Evolutionary conservation across 2,329 filamentous ascomycete genomes (phyloP).

Genomic region (Pseudogymnoascus sp.): DNA sequence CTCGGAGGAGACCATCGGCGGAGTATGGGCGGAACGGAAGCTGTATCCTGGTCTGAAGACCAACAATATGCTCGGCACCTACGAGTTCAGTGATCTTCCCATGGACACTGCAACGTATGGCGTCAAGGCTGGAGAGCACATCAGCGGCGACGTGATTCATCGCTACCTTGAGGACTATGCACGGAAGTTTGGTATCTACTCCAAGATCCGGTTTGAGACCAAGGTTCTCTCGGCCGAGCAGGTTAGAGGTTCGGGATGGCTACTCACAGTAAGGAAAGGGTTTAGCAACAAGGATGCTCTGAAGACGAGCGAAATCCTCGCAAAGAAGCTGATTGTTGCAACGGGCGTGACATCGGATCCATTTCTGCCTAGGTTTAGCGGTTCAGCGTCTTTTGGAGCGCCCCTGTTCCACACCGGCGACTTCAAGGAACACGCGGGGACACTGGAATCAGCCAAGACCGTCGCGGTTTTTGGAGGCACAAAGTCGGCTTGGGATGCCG

Average conservation of each 20-base stretch:
- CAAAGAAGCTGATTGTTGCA: slow-evolving; percentile 46
- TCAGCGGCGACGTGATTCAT: slow-evolving; percentile 49
- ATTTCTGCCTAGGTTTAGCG: slow-evolving; percentile 40
- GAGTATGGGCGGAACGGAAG: slow-evolving; percentile 61
- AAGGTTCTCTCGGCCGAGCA: slow-evolving; percentile 42
- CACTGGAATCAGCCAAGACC: slow-evolving; percentile 35
- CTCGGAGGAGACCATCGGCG: slow-evolving; percentile 50
- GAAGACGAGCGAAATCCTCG: slow-evolving; percentile 23
- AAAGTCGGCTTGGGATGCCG: slow-evolving; percentile 60
- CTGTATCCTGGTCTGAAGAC: slow-evolving; percentile 63
- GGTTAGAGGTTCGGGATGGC: slow-evolving; percentile 37
- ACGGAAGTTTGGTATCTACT: slow-evolving; percentile 42
- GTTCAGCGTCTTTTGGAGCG: slow-evolving; percentile 38
- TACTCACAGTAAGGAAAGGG: slow-evolving; percentile 27
- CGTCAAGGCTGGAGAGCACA: slow-evolving; percentile 43
- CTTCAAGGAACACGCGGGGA: slow-evolving; percentile 35
- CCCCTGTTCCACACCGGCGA: slow-evolving; percentile 46
- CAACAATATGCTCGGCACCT: slow-evolving; percentile 68
- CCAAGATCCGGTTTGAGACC: slow-evolving; percentile 42
- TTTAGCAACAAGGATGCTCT: slow-evolving; percentile 18
- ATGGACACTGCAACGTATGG: slow-evolving; percentile 52
- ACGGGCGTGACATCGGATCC: slow-evolving; percentile 48
- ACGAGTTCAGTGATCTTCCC: slow-evolving; percentile 67
- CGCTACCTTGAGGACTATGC: slow-evolving; percentile 50
- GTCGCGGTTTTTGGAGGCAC: slow-evolving; percentile 54